phyloP scores from a whole-genome alignment of 805 yeast genomes.

The Candida railenensis region DNA sequence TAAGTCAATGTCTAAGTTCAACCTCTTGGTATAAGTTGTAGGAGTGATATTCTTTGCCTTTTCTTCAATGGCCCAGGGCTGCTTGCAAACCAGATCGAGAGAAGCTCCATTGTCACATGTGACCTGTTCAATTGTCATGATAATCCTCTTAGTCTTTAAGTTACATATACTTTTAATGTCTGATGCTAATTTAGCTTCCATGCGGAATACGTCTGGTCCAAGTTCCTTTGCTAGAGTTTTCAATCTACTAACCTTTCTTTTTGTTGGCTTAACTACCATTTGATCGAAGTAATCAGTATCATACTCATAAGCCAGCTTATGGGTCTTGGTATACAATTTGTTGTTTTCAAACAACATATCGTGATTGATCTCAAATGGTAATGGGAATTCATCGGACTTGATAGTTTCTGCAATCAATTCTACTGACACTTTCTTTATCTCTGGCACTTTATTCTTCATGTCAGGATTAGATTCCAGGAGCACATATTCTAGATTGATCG shows the following conservation, averaged over 20 bases:
- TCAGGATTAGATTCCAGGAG: not conserved
- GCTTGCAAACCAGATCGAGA: not conserved
- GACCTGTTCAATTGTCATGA: slow-evolving; percentile 19
- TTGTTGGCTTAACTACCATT: slow-evolving; percentile 23
- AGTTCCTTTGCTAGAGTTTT: slow-evolving; percentile 16
- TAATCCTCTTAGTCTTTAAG: slow-evolving; percentile 23
- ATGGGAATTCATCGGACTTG: slow-evolving; percentile 14
- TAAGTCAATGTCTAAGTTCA: slow-evolving; percentile 16
- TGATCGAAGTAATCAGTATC: slow-evolving; percentile 23
- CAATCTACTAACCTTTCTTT: slow-evolving; percentile 17
- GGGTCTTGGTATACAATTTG: slow-evolving; percentile 11
- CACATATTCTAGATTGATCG: slow-evolving; percentile 5
- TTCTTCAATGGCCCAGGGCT: slow-evolving; percentile 8
- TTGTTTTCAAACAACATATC: slow-evolving; percentile 15
- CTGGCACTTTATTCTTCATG: slow-evolving; percentile 14
- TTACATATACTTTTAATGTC: slow-evolving; percentile 30
- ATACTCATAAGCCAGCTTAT: slow-evolving; percentile 12
- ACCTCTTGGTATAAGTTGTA: slow-evolving; percentile 10
- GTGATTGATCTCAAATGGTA: slow-evolving; percentile 20
- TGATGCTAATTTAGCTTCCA: slow-evolving; percentile 28
- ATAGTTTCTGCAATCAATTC: slow-evolving; percentile 23
- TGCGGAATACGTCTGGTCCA: slow-evolving; percentile 22
- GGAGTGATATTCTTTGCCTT: slow-evolving; percentile 1
- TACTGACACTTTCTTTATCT: slow-evolving; percentile 13
- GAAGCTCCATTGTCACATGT: slow-evolving; percentile 8